These are phyloP conservation scores for Diutina scorzettiae DNA, from an alignment of 1,139 yeast species.

Conservation along the genomic window DNA sequence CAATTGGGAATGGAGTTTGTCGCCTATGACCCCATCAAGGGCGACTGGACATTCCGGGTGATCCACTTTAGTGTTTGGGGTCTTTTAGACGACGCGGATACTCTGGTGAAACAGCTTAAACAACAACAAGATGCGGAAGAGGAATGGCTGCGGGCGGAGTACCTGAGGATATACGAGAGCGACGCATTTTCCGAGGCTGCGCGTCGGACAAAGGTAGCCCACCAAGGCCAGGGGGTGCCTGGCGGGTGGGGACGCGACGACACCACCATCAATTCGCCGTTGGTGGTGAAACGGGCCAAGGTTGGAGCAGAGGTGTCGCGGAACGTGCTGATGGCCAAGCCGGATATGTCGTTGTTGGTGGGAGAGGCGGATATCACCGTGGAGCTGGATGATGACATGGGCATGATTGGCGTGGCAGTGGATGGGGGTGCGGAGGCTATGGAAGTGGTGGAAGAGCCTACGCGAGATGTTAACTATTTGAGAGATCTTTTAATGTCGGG, in stretches of 20 bases:
- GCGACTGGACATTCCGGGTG: slow-evolving; percentile 72
- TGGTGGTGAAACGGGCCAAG: slow-evolving; percentile 10
- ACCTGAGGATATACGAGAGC: slow-evolving; percentile 19
- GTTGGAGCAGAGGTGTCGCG: slow-evolving; percentile 20
- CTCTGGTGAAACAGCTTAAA: background rate
- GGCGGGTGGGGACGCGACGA: slow-evolving; percentile 22
- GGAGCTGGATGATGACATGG: slow-evolving; percentile 1
- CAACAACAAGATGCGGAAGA: slow-evolving; percentile 16
- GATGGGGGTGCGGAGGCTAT: background rate
- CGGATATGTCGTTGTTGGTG: slow-evolving; percentile 9
- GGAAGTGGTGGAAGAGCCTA: background rate
- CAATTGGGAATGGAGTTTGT: slow-evolving; percentile 62
- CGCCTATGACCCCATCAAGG: slow-evolving; percentile 68
- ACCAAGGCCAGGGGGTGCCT: slow-evolving; percentile 22
- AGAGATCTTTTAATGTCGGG: background rate
- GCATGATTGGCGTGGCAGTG: background rate
- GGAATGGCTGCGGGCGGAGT: slow-evolving; percentile 16
- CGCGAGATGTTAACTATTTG: background rate
- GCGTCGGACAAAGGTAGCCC: slow-evolving; percentile 23
- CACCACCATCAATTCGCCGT: slow-evolving; percentile 8
- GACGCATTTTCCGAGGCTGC: slow-evolving; percentile 21
- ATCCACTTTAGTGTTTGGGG: slow-evolving; percentile 96
- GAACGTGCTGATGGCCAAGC: slow-evolving; percentile 15
- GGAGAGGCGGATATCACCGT: background rate
- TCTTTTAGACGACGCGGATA: slow-evolving; percentile 45